These are phyloP conservation scores for Naematelia aurantialba DNA, from an alignment of 768 basidiomycete genomes.

Conservation along the genomic window DNA sequence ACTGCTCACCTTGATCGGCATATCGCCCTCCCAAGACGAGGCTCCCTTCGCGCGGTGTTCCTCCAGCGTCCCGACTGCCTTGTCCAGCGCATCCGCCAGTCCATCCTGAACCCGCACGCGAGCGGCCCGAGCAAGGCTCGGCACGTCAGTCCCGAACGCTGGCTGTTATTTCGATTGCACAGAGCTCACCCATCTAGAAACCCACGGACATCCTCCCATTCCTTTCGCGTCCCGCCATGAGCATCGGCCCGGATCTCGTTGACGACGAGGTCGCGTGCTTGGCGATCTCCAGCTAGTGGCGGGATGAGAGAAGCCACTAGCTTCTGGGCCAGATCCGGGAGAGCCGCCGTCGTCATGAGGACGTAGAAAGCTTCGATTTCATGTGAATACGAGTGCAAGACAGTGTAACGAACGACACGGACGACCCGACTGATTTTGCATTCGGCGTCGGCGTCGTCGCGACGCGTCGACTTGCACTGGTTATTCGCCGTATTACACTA, in stretches of 20 bases:
- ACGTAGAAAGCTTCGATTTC: too few species aligned
- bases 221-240: conserved; percentile 23
- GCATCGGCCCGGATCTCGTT: conserved; percentile 21
- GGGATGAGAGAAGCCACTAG: conserved; percentile 1
- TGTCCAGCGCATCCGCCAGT: conserved; percentile 31
- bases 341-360: background rate
- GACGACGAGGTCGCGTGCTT: conserved; percentile 8
- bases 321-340: background rate
- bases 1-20: conserved; percentile 21
- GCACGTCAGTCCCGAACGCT: background rate
- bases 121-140: conserved; percentile 22
- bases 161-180: background rate
- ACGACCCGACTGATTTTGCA: conserved; percentile 2
- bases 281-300: background rate
- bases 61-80: conserved; percentile 12
- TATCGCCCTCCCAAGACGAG: conserved; percentile 27
- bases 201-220: conserved; percentile 30
- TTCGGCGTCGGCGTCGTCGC: background rate
- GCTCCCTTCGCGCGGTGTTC: conserved; percentile 2
- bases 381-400: background rate
- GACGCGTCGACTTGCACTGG: background rate
- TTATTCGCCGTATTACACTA: background rate
- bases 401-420: too few species aligned
- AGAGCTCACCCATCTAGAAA: conserved; percentile 19
- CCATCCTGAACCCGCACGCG: conserved; percentile 30